These are phyloP conservation scores for Hericium alpestre DNA, from an alignment of 768 basidiomycete genomes.

Conservation along the genomic window DNA sequence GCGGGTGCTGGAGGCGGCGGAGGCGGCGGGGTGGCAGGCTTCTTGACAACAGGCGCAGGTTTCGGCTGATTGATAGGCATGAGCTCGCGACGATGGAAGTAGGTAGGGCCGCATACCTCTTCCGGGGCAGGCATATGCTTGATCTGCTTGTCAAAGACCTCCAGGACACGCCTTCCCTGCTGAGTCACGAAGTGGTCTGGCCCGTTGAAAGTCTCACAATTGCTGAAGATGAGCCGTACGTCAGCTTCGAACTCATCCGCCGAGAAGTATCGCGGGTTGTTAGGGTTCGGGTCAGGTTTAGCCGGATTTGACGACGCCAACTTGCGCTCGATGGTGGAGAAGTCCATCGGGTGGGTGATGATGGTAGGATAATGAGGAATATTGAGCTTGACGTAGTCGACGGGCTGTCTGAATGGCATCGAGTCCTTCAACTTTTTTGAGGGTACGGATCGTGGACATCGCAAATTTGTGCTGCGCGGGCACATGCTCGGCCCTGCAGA, in stretches of 20 bases:
- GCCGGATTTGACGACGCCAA: constrained; percentile 65
- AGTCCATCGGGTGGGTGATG: constrained; percentile 89
- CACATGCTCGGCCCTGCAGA: background rate
- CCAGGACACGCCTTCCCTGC: constrained; percentile 78
- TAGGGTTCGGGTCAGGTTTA: constrained; percentile 60
- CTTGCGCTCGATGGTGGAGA: constrained; percentile 86
- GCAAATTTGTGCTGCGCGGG: constrained; percentile 71
- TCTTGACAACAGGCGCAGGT: constrained; percentile 33
- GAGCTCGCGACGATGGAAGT: background rate
- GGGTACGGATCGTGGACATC: constrained; percentile 58
- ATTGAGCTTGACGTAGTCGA: constrained; percentile 74
- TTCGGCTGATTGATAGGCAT: constrained; percentile 26
- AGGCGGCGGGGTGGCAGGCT: constrained; percentile 22
- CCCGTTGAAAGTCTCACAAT: constrained; percentile 88
- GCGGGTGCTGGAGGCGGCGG: constrained; percentile 33
- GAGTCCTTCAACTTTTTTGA: constrained; percentile 89
- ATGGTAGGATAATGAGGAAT: constrained; percentile 84
- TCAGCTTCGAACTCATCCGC: constrained; percentile 79
- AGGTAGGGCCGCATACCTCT: constrained; percentile 43
- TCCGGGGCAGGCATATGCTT: constrained; percentile 70
- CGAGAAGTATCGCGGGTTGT: constrained; percentile 65
- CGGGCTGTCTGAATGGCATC: constrained; percentile 71
- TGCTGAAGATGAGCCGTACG: constrained; percentile 79
- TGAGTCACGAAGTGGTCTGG: constrained; percentile 68
- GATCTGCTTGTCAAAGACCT: constrained; percentile 79